A percentile compares a stretch with the other conserved stretches of the same genome.
These are phyloP conservation scores for Cyclostephanos tholiformis DNA, from an alignment of 108 stramenopile genomes.

Conservation along the genomic window DNA sequence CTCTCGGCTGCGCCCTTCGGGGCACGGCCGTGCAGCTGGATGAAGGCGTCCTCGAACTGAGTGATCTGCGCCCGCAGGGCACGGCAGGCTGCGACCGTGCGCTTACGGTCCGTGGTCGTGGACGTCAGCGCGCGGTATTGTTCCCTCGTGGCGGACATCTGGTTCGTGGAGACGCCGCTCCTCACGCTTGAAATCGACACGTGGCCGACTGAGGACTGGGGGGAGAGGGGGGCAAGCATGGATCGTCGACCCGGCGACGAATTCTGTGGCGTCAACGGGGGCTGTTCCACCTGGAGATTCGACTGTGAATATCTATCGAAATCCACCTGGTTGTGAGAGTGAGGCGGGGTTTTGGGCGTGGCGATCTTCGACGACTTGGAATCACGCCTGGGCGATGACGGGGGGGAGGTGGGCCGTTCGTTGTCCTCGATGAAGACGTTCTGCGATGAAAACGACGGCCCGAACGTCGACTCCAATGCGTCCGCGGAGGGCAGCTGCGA, in stretches of 20 bases:
- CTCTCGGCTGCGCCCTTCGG: conserved; percentile 85
- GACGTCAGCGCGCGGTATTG: conserved; percentile 85
- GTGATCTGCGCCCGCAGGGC: conserved; percentile 84
- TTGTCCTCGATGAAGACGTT: conserved; percentile 32
- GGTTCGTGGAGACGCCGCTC: conserved; percentile 36
- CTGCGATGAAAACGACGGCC: conserved; percentile 58
- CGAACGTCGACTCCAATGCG: conserved; percentile 53
- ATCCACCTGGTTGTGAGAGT: conserved; percentile 16
- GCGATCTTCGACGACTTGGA: conserved; percentile 5
- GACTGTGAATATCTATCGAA: conserved; percentile 26
- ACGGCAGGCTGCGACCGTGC: conserved; percentile 87
- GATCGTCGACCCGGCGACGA: conserved; percentile 20
- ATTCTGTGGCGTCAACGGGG: conserved; percentile 44
- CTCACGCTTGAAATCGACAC: conserved; percentile 44
- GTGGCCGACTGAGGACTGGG: conserved; percentile 35
- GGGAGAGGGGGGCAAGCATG: conserved; percentile 39
- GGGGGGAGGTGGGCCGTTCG: conserved; percentile 31
- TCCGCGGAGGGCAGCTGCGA: conserved; percentile 45
- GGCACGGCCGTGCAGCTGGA: conserved; percentile 71
- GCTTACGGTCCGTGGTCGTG: conserved; percentile 81
- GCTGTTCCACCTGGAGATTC: conserved; percentile 16
- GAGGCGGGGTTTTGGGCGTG: conserved; percentile 46
- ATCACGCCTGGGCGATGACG: conserved; percentile 40
- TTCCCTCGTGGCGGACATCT: conserved; percentile 43
- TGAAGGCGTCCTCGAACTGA: conserved; percentile 88